These are phyloP conservation scores for Pseudogymnoascus sp. DNA, from an alignment of 2,329 filamentous ascomycete genomes.

Conservation along the genomic window DNA sequence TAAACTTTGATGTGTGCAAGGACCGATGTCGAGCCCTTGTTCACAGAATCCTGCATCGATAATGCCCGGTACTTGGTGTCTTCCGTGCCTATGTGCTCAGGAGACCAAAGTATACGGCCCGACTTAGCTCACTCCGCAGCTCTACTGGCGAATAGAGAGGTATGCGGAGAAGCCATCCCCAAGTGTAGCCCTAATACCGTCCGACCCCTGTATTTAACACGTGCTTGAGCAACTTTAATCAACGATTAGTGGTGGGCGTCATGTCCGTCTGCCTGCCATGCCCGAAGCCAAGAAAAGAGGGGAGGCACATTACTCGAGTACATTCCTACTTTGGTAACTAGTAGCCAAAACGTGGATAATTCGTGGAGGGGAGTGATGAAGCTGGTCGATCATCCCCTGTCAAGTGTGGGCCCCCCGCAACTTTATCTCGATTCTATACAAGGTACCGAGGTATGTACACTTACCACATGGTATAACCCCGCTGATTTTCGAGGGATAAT, in stretches of 20 bases:
- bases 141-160: not conserved
- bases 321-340: not conserved
- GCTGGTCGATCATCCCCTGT: not conserved
- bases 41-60: no score
- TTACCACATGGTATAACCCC: not conserved
- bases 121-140: not conserved
- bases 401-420: conserved; percentile 4
- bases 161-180: not conserved
- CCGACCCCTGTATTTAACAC: not conserved
- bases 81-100: not conserved
- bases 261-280: not conserved
- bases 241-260: not conserved
- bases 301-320: not conserved
- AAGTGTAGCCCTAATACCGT: not conserved
- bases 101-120: not conserved
- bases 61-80: not conserved
- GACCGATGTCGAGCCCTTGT: not conserved
- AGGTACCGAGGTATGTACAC: not conserved
- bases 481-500: not conserved
- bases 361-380: not conserved
- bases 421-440: conserved; percentile 1
- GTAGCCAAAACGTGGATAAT: not conserved
- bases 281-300: not conserved
- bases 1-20: not conserved
- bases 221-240: not conserved